phyloP scores from a whole-genome alignment of 2,329 filamentous ascomycete species.

The Orbilia oligospora region DNA sequence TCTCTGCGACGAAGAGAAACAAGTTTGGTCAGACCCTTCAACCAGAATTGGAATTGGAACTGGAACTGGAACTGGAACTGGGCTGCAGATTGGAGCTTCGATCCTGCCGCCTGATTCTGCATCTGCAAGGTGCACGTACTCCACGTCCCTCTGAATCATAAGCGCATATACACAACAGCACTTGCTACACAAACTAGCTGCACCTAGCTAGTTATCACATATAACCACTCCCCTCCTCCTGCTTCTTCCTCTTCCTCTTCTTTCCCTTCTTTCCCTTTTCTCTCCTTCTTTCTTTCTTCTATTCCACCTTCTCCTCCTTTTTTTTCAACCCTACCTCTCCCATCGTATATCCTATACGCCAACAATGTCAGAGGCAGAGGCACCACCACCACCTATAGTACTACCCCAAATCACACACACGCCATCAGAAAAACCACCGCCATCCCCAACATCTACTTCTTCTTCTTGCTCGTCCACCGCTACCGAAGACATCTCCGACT shows the following conservation, averaged over 20 bases:
- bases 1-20: constrained; percentile 7
- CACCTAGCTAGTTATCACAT: constrained; percentile 28
- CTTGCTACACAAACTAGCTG: constrained; percentile 10
- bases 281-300: constrained; percentile 4
- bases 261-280: constrained; percentile 8
- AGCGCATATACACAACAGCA: constrained; percentile 49
- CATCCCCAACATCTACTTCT: constrained; percentile 26
- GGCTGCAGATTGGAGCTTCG: constrained; percentile 44
- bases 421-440: constrained; percentile 36
- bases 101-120: constrained; percentile 42
- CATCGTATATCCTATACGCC: constrained; percentile 18
- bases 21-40: constrained; percentile 24
- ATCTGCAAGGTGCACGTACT: constrained; percentile 41
- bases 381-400: constrained; percentile 38
- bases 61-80: constrained; percentile 18
- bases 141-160: constrained; percentile 52
- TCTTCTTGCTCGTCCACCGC: constrained; percentile 50
- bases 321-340: constrained; percentile 13
- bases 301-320: background rate
- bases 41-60: constrained; percentile 14
- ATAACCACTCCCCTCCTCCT: constrained; percentile 42
- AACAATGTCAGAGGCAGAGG: constrained; percentile 55
- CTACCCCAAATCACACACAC: constrained; percentile 53
- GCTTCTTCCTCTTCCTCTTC: constrained; percentile 1
- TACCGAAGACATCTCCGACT: constrained; percentile 60